A percentile compares a stretch with the other conserved stretches of the same genome.
Conservation (phyloP, 1,284 basidiomycete species). For the Ceratobasidium sp. region DNA sequence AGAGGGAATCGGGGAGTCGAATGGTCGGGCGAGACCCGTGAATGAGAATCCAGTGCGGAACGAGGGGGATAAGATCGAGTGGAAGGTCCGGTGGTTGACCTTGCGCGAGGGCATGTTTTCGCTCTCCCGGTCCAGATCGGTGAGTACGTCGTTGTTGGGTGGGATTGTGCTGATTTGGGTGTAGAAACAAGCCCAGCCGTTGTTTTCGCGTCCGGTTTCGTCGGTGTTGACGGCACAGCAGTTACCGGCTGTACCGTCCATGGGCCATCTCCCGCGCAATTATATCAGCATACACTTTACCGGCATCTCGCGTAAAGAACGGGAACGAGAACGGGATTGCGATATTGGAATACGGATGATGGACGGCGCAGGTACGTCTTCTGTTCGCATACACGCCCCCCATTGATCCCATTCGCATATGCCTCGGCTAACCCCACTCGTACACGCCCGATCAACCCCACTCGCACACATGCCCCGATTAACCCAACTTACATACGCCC, state of each 20-base stretch:
- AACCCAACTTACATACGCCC: not conserved
- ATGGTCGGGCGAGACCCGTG: not conserved
- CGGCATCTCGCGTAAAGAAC: not conserved
- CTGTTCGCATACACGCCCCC: not conserved
- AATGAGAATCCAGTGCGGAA: not conserved
- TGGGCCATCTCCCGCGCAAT: not conserved
- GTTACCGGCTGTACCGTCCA: constrained; percentile 2
- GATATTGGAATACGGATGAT: constrained; percentile 24
- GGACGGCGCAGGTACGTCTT: constrained; percentile 16
- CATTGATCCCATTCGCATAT: not conserved
- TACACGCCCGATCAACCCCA: not conserved
- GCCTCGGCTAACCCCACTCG: too few species aligned
- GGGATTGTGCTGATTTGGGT: not conserved
- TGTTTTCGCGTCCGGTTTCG: not conserved
- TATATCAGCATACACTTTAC: constrained; percentile 29
- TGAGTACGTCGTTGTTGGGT: not conserved
- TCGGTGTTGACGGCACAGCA: constrained; percentile 16
- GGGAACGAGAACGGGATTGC: constrained; percentile 2
- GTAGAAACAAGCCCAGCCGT: constrained; percentile 7
- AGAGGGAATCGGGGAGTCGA: constrained; percentile 34
- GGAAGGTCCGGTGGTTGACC: constrained; percentile 20
- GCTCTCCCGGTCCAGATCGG: not conserved
- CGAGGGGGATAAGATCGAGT: constrained; percentile 21
- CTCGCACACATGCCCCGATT: not conserved
- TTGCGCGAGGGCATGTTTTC: constrained; percentile 21